phyloP scores from a whole-genome alignment of 306 rosid species.

The Gastrolobium villosum region DNA sequence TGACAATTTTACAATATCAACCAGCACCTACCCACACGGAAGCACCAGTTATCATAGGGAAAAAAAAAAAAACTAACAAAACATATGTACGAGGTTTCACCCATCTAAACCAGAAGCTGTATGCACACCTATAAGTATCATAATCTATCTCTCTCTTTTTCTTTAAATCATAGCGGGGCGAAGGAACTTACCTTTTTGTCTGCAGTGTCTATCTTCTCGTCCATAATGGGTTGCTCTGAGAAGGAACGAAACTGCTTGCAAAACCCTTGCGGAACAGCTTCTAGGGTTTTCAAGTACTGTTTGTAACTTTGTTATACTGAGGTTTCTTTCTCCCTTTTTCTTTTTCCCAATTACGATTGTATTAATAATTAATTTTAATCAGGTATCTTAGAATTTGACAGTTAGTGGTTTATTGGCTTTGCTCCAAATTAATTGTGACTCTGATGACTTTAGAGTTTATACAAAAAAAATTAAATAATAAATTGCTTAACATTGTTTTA shows the following conservation, averaged over 20 bases:
- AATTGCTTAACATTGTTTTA: too few relatives aligned
- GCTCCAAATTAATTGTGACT: too few relatives aligned
- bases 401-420: too few relatives aligned
- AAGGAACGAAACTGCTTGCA: background rate
- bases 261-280: background rate
- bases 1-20: constrained; percentile 73
- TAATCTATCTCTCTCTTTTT: background rate
- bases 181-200: constrained; percentile 62
- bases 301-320: too few relatives aligned
- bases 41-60: constrained; percentile 11
- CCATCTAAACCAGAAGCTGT: background rate
- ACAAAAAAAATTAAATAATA: too few relatives aligned
- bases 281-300: too few relatives aligned
- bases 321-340: too few relatives aligned
- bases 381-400: too few relatives aligned
- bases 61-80: background rate
- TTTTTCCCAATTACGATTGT: too few relatives aligned
- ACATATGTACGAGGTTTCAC: background rate
- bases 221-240: constrained; percentile 48
- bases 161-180: background rate
- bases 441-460: too few relatives aligned
- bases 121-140: constrained; percentile 25
- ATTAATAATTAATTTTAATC: too few relatives aligned
- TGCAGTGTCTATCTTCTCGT: constrained; percentile 65
- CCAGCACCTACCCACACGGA: constrained; percentile 64